These are phyloP conservation scores for Podospora pseudocomata DNA, from an alignment of 495 filamentous ascomycete species.

Conservation along the genomic window DNA sequence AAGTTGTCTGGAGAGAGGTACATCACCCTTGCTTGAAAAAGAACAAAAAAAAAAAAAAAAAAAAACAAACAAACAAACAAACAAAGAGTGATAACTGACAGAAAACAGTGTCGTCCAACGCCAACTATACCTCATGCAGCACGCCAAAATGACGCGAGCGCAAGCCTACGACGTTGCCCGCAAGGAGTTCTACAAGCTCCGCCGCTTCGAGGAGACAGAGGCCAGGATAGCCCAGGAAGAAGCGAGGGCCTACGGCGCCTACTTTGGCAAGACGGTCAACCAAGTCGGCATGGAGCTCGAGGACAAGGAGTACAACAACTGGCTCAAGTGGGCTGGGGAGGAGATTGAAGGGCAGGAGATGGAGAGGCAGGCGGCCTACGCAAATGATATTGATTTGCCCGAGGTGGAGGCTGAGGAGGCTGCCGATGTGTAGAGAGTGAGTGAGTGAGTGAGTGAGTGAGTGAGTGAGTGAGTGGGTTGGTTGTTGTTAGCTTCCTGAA, in stretches of 20 bases:
- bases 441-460: background rate
- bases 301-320: slow-evolving; percentile 68
- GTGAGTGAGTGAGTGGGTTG: background rate
- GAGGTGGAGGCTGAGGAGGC: slow-evolving; percentile 15
- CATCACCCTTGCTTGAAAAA: slow-evolving; percentile 4
- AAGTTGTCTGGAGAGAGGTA: slow-evolving; percentile 83
- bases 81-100: slow-evolving; percentile 4
- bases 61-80: too few relatives aligned
- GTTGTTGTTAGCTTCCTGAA: background rate
- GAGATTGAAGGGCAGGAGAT: slow-evolving; percentile 42
- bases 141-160: slow-evolving; percentile 53
- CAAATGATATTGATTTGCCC: slow-evolving; percentile 20
- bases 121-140: slow-evolving; percentile 75
- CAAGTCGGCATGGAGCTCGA: slow-evolving; percentile 82
- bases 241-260: slow-evolving; percentile 76
- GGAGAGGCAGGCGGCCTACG: slow-evolving; percentile 47
- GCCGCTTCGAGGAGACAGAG: slow-evolving; percentile 78
- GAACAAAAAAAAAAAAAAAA: too few relatives aligned
- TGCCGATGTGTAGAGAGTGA: slow-evolving; percentile 12
- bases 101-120: slow-evolving; percentile 80
- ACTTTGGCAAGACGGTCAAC: slow-evolving; percentile 70
- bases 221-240: slow-evolving; percentile 84
- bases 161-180: slow-evolving; percentile 84
- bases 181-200: slow-evolving; percentile 82
- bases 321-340: slow-evolving; percentile 74